phyloP scores from a whole-genome alignment of 495 filamentous ascomycete species.

The Aspergillus olivimuriae region DNA sequence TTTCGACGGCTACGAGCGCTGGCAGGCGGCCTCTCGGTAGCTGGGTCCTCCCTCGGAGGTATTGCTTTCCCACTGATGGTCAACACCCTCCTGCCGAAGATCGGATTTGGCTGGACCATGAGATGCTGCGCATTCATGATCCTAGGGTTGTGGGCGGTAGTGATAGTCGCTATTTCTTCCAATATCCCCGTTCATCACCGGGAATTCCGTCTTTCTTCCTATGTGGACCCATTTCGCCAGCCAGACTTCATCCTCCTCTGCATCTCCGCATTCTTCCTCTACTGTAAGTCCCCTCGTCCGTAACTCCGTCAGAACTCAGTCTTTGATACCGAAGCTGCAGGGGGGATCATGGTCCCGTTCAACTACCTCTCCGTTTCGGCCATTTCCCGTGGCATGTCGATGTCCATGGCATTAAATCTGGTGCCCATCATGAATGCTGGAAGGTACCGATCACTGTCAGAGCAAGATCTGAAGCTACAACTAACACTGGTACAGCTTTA shows the following conservation, averaged over 20 bases:
- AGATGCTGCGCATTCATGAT: background rate
- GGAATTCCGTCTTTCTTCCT: background rate
- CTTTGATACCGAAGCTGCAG: background rate
- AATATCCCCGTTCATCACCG: background rate
- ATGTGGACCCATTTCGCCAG: background rate
- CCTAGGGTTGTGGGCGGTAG: background rate
- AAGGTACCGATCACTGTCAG: background rate
- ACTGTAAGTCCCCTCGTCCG: background rate
- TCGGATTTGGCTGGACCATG: background rate
- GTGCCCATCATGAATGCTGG: background rate
- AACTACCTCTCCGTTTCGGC: background rate
- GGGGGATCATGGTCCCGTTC: background rate
- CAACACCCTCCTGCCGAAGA: background rate
- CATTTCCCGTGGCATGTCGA: background rate
- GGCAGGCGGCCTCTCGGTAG: background rate
- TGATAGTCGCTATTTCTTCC: background rate
- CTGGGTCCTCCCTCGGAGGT: background rate
- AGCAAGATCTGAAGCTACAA: background rate
- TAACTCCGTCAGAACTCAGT: background rate
- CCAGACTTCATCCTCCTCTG: background rate
- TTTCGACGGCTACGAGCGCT: background rate
- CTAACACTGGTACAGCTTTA: background rate
- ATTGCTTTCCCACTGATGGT: background rate
- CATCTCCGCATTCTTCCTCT: background rate
- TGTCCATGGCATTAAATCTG: background rate